Percentiles rank a stretch among this genome's conserved stretches.
phyloP scores from a whole-genome alignment of 2,329 filamentous ascomycete species.

The Colletotrichum liaoningense region DNA sequence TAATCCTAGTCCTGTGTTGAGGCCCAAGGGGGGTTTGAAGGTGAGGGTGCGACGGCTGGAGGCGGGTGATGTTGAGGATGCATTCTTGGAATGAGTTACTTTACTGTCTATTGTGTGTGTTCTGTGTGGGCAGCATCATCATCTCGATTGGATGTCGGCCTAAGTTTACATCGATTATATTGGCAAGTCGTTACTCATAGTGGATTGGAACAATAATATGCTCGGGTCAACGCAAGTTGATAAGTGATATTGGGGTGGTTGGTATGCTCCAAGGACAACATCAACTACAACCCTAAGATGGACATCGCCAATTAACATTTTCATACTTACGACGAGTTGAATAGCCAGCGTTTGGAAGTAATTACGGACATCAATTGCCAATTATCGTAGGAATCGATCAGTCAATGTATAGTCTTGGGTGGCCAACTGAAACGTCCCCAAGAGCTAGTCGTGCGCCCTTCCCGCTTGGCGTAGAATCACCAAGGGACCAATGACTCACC shows the following conservation, averaged over 20 bases:
- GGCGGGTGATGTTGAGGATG: neutral
- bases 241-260: too few species aligned
- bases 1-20: conserved; percentile 14
- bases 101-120: too few species aligned
- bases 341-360: neutral
- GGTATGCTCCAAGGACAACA: too few species aligned
- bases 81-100: too few species aligned
- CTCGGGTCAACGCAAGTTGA: too few species aligned
- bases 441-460: neutral
- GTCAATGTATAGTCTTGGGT: neutral
- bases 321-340: too few species aligned
- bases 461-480: neutral
- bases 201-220: neutral
- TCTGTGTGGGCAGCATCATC: too few species aligned
- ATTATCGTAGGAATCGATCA: neutral
- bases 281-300: too few species aligned
- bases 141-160: too few species aligned
- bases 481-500: neutral
- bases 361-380: neutral
- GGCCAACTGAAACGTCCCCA: neutral
- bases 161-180: too few species aligned
- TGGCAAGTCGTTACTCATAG: neutral
- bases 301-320: too few species aligned
- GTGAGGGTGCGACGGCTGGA: neutral
- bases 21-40: conserved; percentile 5